Conservation (phyloP, 495 filamentous ascomycete genomes). For the Evernia prunastri region DNA sequence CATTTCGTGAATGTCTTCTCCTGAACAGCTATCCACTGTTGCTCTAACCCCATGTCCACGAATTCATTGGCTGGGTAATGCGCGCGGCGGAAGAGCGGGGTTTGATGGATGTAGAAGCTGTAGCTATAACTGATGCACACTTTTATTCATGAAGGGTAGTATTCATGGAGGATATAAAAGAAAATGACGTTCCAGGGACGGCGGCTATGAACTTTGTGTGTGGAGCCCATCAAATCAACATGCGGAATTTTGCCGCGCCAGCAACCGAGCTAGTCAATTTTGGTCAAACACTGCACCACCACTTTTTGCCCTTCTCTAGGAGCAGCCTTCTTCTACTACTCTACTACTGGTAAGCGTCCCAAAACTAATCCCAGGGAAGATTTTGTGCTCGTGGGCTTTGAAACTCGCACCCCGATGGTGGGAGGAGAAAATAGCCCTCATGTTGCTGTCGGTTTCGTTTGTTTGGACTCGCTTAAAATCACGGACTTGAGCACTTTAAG, state of each 20-base stretch:
- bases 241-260: background rate
- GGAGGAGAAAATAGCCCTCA: no score
- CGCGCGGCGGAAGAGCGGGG: background rate
- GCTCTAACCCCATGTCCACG: constrained; percentile 57
- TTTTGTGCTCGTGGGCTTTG: no score
- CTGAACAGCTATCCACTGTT: constrained; percentile 93
- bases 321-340: no score
- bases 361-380: no score
- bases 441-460: no score
- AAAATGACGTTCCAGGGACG: background rate
- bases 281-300: no score
- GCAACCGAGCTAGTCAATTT: background rate
- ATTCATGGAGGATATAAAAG: background rate
- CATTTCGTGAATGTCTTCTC: constrained; percentile 99
- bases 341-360: no score
- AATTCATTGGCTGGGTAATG: constrained; percentile 11
- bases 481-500: background rate
- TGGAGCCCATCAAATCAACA: background rate
- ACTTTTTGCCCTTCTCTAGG: no score
- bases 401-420: no score
- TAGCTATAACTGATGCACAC: background rate
- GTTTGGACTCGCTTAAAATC: background rate
- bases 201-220: background rate
- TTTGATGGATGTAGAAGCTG: background rate
- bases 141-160: background rate